A percentile compares a stretch with the other conserved stretches of the same genome.
These are phyloP conservation scores for Curvularia spicifera DNA, from an alignment of 2,329 filamentous ascomycete species.

Conservation along the genomic window DNA sequence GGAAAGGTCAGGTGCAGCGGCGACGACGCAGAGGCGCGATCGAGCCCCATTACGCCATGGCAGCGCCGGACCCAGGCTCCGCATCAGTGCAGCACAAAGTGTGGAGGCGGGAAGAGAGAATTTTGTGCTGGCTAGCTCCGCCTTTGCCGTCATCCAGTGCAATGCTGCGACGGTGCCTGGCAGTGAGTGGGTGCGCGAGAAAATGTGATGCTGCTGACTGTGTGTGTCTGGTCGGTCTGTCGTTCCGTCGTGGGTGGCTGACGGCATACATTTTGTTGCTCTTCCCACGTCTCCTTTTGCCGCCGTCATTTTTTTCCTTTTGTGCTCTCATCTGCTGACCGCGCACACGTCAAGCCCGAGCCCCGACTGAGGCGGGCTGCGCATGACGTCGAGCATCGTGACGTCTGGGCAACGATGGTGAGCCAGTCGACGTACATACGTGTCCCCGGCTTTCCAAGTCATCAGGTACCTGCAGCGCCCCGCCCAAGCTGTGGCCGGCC, in stretches of 20 bases:
- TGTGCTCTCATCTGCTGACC: slow-evolving; percentile 5
- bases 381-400: slow-evolving; percentile 50
- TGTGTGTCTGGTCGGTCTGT: not conserved
- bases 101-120: slow-evolving; percentile 33
- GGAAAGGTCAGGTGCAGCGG: slow-evolving; percentile 23
- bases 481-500: not conserved
- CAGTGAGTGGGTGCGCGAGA: too few species aligned
- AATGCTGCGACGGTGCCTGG: not conserved
- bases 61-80: slow-evolving; percentile 14
- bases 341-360: slow-evolving; percentile 2
- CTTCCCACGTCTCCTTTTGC: not conserved
- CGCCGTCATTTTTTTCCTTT: not conserved
- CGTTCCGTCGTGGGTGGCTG: not conserved
- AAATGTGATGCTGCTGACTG: not conserved
- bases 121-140: slow-evolving; percentile 12
- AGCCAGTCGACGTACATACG: slow-evolving; percentile 5
- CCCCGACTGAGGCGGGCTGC: slow-evolving; percentile 4
- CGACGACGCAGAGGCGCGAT: slow-evolving; percentile 10
- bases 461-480: slow-evolving; percentile 19
- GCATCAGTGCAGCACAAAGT: slow-evolving; percentile 6
- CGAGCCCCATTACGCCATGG: slow-evolving; percentile 20
- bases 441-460: slow-evolving; percentile 11
- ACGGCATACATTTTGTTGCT: not conserved
- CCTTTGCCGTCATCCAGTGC: not conserved
- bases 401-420: slow-evolving; percentile 27